Base-by-base conservation (phyloP, 768 basidiomycete species). In the Leccinum disarticulatum region DNA sequence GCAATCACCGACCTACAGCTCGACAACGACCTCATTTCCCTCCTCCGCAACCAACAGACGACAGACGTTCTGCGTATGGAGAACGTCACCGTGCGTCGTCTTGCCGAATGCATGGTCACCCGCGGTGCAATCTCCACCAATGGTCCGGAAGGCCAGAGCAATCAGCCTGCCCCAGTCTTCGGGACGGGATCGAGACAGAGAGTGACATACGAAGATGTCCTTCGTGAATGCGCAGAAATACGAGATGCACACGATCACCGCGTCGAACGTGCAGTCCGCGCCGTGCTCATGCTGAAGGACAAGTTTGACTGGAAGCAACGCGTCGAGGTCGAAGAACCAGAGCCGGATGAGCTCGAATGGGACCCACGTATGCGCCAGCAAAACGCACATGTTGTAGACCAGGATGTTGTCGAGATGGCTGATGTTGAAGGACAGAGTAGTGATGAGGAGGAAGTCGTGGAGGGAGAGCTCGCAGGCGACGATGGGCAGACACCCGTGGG, bases 261-360 rank as follows among this genome's bases (percentile, higher is more conserved):
- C 6, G 87, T 88, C 3, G 90, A 91, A 60, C 80, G 91, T 11
- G 91, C 91, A 0, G 81, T 88, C n/a, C 79, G 87, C 47, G 91
- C 92, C 0, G 91, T 94, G 10, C 79, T 79, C 41, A 87, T 93
- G 82, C 76, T 93, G 8, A 76, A 82, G 59, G 91, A 93, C 57
- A 88, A 84, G 71, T 93, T 87, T 69, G 90, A 93, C 51, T 91
- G 90, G 88, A 87, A 86, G 70, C 83, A 85, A 64, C 79, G 91
- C n/a, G 87, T 93, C 22, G 85, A 84, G 61, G 90, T 91, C 13
- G 86, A 87, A 66, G 83, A 85, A 14, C 90, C 89, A 62, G 90
- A 91, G 70, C 88, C 88, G 3, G 88, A 91, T 64, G 90, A 91
- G 62, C 73, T 89, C 38, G 85, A 83, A 19, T 88, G 87, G 86